Percentiles rank a stretch among this genome's conserved stretches.
phyloP scores from a whole-genome alignment of 306 rosid genomes.

The Acacia acuminata region DNA sequence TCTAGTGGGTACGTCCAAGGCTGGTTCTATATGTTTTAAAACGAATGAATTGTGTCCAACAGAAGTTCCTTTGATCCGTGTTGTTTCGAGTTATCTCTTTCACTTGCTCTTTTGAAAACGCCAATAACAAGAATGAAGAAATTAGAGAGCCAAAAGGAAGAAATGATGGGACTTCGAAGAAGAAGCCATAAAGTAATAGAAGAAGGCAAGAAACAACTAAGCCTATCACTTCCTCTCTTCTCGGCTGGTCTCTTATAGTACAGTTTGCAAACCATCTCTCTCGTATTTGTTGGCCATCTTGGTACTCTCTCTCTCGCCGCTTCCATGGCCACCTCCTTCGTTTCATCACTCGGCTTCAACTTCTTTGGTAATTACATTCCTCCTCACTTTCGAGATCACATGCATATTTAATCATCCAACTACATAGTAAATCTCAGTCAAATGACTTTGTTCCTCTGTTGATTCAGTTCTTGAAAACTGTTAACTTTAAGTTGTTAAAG shows the following conservation, averaged over 20 bases:
- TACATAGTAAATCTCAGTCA: too few species aligned
- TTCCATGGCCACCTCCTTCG: slow-evolving; percentile 47
- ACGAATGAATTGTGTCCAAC: too few species aligned
- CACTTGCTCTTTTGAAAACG: background rate
- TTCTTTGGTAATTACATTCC: slow-evolving; percentile 24
- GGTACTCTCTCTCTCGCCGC: slow-evolving; percentile 40
- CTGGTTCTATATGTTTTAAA: too few species aligned
- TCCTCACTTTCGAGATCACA: background rate
- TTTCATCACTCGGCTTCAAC: slow-evolving; percentile 41
- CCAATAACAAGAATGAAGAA: background rate
- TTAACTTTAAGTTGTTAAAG: background rate
- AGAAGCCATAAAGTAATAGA: background rate
- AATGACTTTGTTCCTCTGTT: background rate
- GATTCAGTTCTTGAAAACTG: background rate
- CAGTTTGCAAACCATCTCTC: slow-evolving; percentile 34
- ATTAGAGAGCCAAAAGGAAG: background rate
- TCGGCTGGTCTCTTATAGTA: slow-evolving; percentile 30
- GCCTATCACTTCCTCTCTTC: slow-evolving; percentile 36
- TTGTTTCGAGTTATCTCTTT: background rate
- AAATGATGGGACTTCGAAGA: background rate
- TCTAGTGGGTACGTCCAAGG: too few species aligned
- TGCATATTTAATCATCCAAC: too few species aligned
- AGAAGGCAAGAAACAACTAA: slow-evolving; percentile 35
- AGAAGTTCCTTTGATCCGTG: too few species aligned
- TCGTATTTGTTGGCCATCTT: slow-evolving; percentile 35